Evolutionary conservation across 345 rosid species (phyloP), one percentile per base, ranked within the genome.

Genomic region (Laguncularia racemosa): DNA sequence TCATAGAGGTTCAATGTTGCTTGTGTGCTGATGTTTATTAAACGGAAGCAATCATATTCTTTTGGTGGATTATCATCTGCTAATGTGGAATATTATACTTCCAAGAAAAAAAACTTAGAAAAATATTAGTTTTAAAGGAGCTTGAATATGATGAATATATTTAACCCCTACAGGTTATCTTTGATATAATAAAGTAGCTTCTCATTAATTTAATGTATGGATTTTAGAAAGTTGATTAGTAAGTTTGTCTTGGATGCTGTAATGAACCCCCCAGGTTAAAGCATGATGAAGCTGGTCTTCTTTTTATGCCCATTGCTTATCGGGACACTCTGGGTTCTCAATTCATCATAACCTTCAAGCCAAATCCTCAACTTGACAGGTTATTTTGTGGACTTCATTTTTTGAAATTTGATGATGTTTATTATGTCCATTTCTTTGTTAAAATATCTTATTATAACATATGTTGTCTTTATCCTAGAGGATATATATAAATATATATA

Each of bases 301-400:
- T 93, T 53, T 83, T 96, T 6, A 87, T 90, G 99, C 28, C 93
- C 50, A 67, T 84, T 52, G 70, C 89, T 55, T 84, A 85, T 62
- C 96, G 99, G 47, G 95, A 90, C 71, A 64, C 75, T 53, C 61
- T 85, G 28, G 99, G 99, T 50, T 93, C 99, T 64, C 96, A 90
- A 19, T 93, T 93, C 67, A 66, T 72, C 44, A 67, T 93, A 40
- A 93, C 97, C 56, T 89, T 93, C 61, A 78, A 78, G 80, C 83
- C 92, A 16, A 76, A 82, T 70, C 92, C 81, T 59, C 78, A 77
- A 52, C 87, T 93, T 68, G 97, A 93, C 70, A 81, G 97, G 99
- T 85, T 55, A 56, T 64, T 56, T 26, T 54, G 16, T 46, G 13
- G 4, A 33, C 40, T 33, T 33, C 1, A 33, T 1, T 33, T 33